These are phyloP conservation scores for Kodamaea sp. DNA, from an alignment of 1,139 yeast genomes.

Conservation along the genomic window DNA sequence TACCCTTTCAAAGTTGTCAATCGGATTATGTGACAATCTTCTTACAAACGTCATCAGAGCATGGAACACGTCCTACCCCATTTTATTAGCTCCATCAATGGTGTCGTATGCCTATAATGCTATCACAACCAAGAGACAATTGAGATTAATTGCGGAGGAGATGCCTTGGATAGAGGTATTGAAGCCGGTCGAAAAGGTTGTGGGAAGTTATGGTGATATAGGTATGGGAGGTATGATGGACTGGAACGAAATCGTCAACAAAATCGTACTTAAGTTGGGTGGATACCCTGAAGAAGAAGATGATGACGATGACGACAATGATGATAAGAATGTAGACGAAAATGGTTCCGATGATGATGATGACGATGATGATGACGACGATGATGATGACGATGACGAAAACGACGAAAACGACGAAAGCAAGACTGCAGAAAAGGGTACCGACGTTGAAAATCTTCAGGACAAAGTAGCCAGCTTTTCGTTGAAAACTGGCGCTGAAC, in stretches of 20 bases:
- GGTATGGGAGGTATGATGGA: slow-evolving; percentile 96
- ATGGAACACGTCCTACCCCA: slow-evolving; percentile 89
- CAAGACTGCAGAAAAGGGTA: slow-evolving; percentile 47
- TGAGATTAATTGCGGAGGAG: slow-evolving; percentile 72
- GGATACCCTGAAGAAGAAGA: slow-evolving; percentile 90
- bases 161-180: slow-evolving; percentile 91
- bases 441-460: slow-evolving; percentile 29
- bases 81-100: slow-evolving; percentile 92
- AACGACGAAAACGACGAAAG: slow-evolving; percentile 49
- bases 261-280: slow-evolving; percentile 77
- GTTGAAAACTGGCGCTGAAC: neutral
- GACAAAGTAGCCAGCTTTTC: slow-evolving; percentile 1
- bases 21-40: slow-evolving; percentile 87
- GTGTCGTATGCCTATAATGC: slow-evolving; percentile 88
- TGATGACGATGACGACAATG: slow-evolving; percentile 68
- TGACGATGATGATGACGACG: slow-evolving; percentile 36
- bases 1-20: slow-evolving; percentile 83
- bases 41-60: slow-evolving; percentile 87
- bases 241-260: slow-evolving; percentile 86
- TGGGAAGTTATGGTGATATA: slow-evolving; percentile 90
- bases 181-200: slow-evolving; percentile 90
- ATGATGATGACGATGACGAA: slow-evolving; percentile 45
- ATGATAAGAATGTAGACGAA: slow-evolving; percentile 29
- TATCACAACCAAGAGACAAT: slow-evolving; percentile 80
- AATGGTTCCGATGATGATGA: slow-evolving; percentile 28